Evolutionary conservation across 176 grass and related monocot genomes (phyloP), one percentile per base, ranked within the genome.

Genomic region (Urochloa ruziziensis): DNA sequence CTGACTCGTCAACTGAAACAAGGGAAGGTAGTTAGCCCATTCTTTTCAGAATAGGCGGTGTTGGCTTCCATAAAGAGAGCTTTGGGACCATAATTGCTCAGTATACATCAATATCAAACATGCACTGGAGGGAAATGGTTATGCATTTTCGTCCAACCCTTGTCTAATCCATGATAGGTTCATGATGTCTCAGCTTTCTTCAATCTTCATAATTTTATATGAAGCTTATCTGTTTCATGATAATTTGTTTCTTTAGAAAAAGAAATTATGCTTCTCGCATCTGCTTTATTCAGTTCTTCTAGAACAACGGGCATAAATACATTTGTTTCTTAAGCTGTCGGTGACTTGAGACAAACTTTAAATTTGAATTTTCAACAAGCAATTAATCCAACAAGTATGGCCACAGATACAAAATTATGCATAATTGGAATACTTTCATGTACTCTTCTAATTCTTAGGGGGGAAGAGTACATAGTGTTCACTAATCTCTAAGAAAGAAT

Each of bases 11-110:
- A 82, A 37, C 42, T n/a, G 68, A 83, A 60, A 53, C 16, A 51
- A 83, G 27, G 13, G n/a, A 74, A 24, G 60, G 60, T 21, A 39
- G 68, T 80, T 68, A 77, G 48, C 76, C 60, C 10, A 64, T 88
- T 57, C 58, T 74, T 88, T 73, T 66, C 79, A 14, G 57, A 59
- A 70, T 15, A 14, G 33, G 37, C 30, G 39, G 30, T 4, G 39
- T 37, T 61, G n/a, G 37, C 39, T 79, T 62, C 44, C 56, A 80
- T 3, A 29, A n/a, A n/a, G 16, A 23, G 35, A 52, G 47, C 14
- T 9, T 67, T 29, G 35, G 59, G 42, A 51, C 66, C 65, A 67
- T 65, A 53, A 80, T 73, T 80, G 71, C 60, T 21, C 37, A 42
- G 35, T 17, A 46, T 61, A 62, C 25, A 39, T 33, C 64, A 74